Base-by-base conservation (phyloP, 208 protist genomes). In the Zelonia costaricensis region DNA sequence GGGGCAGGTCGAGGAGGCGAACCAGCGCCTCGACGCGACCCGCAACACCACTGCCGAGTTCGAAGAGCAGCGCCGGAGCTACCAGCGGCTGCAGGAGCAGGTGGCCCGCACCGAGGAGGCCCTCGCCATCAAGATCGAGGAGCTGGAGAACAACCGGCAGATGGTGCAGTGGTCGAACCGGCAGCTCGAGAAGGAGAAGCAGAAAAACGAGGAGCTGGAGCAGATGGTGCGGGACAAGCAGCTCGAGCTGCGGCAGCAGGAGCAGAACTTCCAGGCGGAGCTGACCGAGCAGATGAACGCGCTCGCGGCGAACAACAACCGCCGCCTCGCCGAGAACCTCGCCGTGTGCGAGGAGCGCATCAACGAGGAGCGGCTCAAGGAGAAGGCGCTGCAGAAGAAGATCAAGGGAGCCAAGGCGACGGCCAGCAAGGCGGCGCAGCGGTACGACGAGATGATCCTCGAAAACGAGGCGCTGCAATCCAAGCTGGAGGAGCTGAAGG, bases 371-470 rank as follows among this genome's bases (percentile, higher is more conserved):
- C 91, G 93, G 20, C 70, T 64, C 22, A 88, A 90, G 54, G 83
- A 94, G 61, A 84, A 91, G 48, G 30, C 72, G 40, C 75, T 94
- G 52, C 78, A 87, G 42, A 93, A 96, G 76, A 93, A 93, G 67
- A 63, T 96, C 13, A 96, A 96, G 69, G 82, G 53, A 22, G 84
- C 91, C 62, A 91, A 90, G 75, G 67, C 77, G 2, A 78, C 73
- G 25, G 76, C 91, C 13, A 77, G 80, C 47, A 96, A 94, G 75
- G 84, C 75, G 20, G 88, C 85, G 20, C 91, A 96, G 64, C 84
- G 86, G 35, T 96, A 94, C 69, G 91, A 96, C 62, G 91, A 96
- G 72, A 93, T 96, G 85, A 93, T 96, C 47, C 65, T 96, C 16
- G 88, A 96, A 59, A 96, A 96, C 66, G 91, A 96, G 56, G 66